Conservation (phyloP, 2,329 filamentous ascomycete species). For the Fusarium poae region DNA sequence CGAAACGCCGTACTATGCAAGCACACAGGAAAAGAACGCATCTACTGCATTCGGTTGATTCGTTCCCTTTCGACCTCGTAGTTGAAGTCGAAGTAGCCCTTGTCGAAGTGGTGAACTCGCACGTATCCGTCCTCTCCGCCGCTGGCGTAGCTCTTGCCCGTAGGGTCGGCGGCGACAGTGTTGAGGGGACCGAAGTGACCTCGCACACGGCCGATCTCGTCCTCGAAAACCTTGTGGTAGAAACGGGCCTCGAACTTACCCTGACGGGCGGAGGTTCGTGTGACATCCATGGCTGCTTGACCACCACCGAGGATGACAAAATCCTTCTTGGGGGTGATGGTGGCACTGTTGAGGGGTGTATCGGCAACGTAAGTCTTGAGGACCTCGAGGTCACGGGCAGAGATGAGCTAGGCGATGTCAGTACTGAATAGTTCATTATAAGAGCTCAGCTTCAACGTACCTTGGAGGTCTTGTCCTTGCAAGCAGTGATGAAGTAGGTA, state of each 20-base stretch:
- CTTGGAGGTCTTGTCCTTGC: constrained; percentile 98
- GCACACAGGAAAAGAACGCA: constrained; percentile 55
- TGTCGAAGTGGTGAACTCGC: constrained; percentile 98
- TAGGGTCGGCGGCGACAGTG: constrained; percentile 93
- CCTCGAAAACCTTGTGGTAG: constrained; percentile 99
- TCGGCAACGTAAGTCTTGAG: constrained; percentile 94
- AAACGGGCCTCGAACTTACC: constrained; percentile 99
- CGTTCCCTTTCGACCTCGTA: constrained; percentile 97
- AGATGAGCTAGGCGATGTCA: constrained; percentile 72
- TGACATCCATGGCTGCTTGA: constrained; percentile 99
- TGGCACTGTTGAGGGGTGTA: constrained; percentile 95
- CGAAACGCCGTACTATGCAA: constrained; percentile 60
- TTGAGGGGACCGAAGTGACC: constrained; percentile 98
- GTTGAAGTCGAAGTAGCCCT: constrained; percentile 97
- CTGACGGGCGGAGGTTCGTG: constrained; percentile 90
- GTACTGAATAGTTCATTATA: constrained; percentile 1
- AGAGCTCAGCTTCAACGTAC: constrained; percentile 58
- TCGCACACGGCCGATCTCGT: constrained; percentile 96
- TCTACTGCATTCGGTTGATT: constrained; percentile 60
- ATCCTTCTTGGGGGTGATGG: constrained; percentile 95
- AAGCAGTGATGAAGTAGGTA: constrained; percentile 98
- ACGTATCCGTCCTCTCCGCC: constrained; percentile 99
- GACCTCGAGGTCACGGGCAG: constrained; percentile 86
- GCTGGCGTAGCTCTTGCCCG: constrained; percentile 91
- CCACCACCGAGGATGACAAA: constrained; percentile 98